Evolutionary conservation across 2,329 filamentous ascomycete species (phyloP), one percentile per base, ranked within the genome.

Genomic region (Volutella citrinella): DNA sequence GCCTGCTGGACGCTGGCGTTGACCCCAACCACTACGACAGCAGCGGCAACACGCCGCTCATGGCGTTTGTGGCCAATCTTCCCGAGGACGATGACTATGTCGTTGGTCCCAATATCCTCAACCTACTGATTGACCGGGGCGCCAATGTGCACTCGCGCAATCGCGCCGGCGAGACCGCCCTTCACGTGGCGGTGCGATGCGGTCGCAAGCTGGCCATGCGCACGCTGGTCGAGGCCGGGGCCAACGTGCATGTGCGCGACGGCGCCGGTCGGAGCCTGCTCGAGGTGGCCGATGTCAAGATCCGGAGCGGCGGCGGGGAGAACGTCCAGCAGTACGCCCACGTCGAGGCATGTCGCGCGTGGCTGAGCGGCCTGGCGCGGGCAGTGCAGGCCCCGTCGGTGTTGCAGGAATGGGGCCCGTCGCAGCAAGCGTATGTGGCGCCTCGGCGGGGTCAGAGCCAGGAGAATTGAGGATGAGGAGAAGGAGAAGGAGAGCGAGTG

Each of bases 21-120:
- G 65, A 75, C 35, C 60, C 66, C 5, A 74, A 78, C 45, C 71
- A 76, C 35, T 74, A 76, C 52, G 71, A 77, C 54, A 51, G 49
- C 5, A 43, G 57, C 13, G 76, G 76, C 22, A 66, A 69, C 48
- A 78, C 76, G 1, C 71, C 73, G 1, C 64, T 80, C 11, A 78
- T 78, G 67, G 61, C 69, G 0, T 79, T 79, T 45, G 66, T 70
- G 10, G 60, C 65, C 1, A 62, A 75, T 30, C 62, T 74, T 2
- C 63, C 68, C 3, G 69, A 70, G 42, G 69, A 74, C 15, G 69
- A 74, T 16, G 69, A 73, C 43, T 68, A 75, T 48, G 68, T 63
- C 44, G 45, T 57, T 13, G 67, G 71, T 1, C 66, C 73, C 2
- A 41, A 51, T 5, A 69, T 77, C 7, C 54, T 78, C 5, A 55